Base-by-base conservation (phyloP, 176 grass and related monocot genomes). In the Eleusine indica region DNA sequence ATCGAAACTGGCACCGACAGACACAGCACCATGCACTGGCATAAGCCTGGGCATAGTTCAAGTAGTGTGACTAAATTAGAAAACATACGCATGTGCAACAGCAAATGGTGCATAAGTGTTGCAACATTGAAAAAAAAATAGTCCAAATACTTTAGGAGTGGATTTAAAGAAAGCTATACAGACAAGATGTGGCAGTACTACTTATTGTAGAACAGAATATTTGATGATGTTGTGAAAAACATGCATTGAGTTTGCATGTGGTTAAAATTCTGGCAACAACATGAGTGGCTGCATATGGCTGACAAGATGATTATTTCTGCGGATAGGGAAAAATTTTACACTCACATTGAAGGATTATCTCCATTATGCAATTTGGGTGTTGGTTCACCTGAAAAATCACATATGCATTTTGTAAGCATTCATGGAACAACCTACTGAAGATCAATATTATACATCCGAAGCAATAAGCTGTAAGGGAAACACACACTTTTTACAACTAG, bases 311-410 rank as follows among this genome's bases (percentile, higher is more conserved):
- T 3, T n/a, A 72, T 83, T 88, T 70, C 29, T 73, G 35, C 3
- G 74, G 25, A 41, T 63, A 71, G 46, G 41, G 25, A 63, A 65
- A 37, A 13, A 43, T 18, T 16, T 76, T 39, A 65, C 32, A 42
- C 47, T 89, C 77, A 84, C 90, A 77, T 84, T 6, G 84, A 74
- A 42, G 70, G 54, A 74, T 46, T 9, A 11, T 52, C 57, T 32
- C 29, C 70, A 6, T 22, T 67, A 56, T 68, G n/a, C 25, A 74
- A 18, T 19, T 10, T 70, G 22, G 15, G 22, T 83, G 35, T 53
- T 42, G 73, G 86, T 39, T 93, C 90, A 82, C 86, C 93, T 96
- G 74, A 22, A 86, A 84, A 82, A 66, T 75, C 82, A 77, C 47
- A 66, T 53, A 69, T 63, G 64, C 43, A 61, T 40, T 56, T 51